Percentiles rank a stretch among this genome's conserved stretches.
Evolutionary conservation across 2,329 filamentous ascomycete genomes (phyloP).

Genomic region (Plectosphaerella cucumerina): DNA sequence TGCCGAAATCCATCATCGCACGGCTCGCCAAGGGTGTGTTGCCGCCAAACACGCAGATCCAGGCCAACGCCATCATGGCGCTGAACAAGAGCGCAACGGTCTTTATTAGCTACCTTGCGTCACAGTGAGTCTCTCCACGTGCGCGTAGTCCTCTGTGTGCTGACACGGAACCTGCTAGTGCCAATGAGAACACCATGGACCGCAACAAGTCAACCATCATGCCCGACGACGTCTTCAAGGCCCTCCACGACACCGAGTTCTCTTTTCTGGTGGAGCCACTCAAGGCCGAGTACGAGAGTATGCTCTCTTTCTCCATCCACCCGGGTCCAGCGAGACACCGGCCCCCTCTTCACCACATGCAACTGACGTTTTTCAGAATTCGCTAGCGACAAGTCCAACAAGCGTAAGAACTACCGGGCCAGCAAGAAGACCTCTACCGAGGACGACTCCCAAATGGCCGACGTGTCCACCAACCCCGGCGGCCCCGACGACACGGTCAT

Average conservation of each 20-base stretch:
- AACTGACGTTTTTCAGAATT: not conserved
- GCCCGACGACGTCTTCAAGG: constrained; percentile 71
- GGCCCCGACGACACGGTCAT: constrained; percentile 28
- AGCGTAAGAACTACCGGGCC: constrained; percentile 64
- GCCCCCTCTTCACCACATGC: not conserved
- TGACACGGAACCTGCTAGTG: constrained; percentile 38
- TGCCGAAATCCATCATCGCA: constrained; percentile 79
- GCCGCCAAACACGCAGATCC: constrained; percentile 76
- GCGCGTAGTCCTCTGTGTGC: too few relatives aligned
- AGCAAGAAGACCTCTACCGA: constrained; percentile 48
- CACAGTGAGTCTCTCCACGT: constrained; percentile 52
- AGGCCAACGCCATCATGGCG: constrained; percentile 75
- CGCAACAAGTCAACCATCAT: constrained; percentile 75
- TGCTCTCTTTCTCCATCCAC: constrained; percentile 26
- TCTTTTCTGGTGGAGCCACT: constrained; percentile 64
- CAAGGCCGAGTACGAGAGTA: constrained; percentile 73
- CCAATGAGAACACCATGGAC: constrained; percentile 64
- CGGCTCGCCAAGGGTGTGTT: constrained; percentile 76
- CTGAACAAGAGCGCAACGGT: constrained; percentile 79
- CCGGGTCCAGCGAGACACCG: not conserved
- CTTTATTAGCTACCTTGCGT: constrained; percentile 76
- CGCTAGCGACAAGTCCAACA: constrained; percentile 23
- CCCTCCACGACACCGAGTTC: constrained; percentile 73
- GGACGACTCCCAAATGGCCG: constrained; percentile 35
- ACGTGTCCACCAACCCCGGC: constrained; percentile 18